Evolutionary conservation across 768 basidiomycete species (phyloP), one percentile per base, ranked within the genome.

Genomic region (Termitomyces sp.): DNA sequence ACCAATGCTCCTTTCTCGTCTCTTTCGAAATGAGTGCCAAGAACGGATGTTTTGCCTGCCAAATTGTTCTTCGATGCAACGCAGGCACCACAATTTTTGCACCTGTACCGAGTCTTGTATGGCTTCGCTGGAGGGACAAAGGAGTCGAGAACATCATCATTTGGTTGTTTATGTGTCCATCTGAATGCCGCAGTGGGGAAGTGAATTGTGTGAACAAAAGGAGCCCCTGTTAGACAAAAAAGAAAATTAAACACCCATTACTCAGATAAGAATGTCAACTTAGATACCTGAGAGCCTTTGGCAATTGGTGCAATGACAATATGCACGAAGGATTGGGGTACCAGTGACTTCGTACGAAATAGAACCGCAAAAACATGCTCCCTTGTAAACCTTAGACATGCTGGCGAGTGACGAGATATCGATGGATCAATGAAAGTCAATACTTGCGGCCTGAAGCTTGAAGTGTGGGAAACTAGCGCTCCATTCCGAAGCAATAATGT

Each of bases 271-370:
- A 46, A 36, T 40, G 45, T 50, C 41, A 48, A 52, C 6, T 30
- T 28, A 35, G 73, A 57, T 65, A 80, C 85, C 82, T 61, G 71
- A 81, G 52, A 87, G 66, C 41, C 79, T 72, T 67, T 88, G 87
- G 63, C 88, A 90, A n/a, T 78, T 67, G 3, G 83, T 83, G 65
- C 88, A 90, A 64, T 89, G 88, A 60, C 85, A 88, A 63, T 82
- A 88, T 5, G 82, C 85, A 60, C 80, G 81, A 35, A 82, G 70
- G 3, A 80, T 61, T 0, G 86, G 84, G 35, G 65, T 68, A 1
- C 80, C 81, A 11, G 67, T 67, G 2, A 84, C 73, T 48, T 72
- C 59, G 60, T 82, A 88, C 0, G 79, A 67, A 4, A 80, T 70
- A 3, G 71, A 61, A n/a, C 79, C 74, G 59, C 87, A 88, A 63